Base-by-base conservation (phyloP, 2,329 filamentous ascomycete genomes). In the Claviceps capensis region DNA sequence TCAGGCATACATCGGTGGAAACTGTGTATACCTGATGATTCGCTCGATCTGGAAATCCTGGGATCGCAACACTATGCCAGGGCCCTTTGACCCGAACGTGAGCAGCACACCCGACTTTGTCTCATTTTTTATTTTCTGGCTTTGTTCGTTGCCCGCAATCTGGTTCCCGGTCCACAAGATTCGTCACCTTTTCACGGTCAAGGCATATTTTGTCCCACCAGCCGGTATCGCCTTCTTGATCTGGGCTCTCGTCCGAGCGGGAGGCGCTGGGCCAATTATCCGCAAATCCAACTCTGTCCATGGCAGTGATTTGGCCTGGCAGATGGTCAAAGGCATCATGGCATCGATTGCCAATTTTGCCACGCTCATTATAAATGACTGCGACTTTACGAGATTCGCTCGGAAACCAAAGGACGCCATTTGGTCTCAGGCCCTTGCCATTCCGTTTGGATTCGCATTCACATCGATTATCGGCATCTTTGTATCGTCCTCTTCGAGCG, bases 121-220 rank as follows among this genome's bases (percentile, higher is more conserved):
- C 45, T 86, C 85, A 13, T 95, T 95, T 70, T 85, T 95, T 71
- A 71, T 95, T 52, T 95, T 95, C 67, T 95, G 88, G 87, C 64
- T 88, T 2, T 72, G 77, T 56, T 90, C 85, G 1, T 73, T 95
- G 1, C 88, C 89, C 0, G 88, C 88, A 19, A 83, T 95, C 55
- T 95, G 86, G 83, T 90, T 93, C 59, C 88, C 88, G 0, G 88
- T 95, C 1, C 86, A 95, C 67, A 81, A 91, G 69, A 83, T 95
- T 61, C 82, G 89, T 46, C 89, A 95, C 65, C 72, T 95, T 4
- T 95, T 95, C 69, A 95, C 89, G 0, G 85, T 88, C 62, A 96
- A 96, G 70, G 82, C 90, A 0, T 86, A 82, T 62, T 79, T 94
- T 54, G 89, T 93, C 0, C 90, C 90, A 0, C 75, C 77, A 40